Percentiles rank a stretch among this genome's conserved stretches.
phyloP scores from a whole-genome alignment of 371 early-diverging fungal species.

The Lichtheimia corymbifera region DNA sequence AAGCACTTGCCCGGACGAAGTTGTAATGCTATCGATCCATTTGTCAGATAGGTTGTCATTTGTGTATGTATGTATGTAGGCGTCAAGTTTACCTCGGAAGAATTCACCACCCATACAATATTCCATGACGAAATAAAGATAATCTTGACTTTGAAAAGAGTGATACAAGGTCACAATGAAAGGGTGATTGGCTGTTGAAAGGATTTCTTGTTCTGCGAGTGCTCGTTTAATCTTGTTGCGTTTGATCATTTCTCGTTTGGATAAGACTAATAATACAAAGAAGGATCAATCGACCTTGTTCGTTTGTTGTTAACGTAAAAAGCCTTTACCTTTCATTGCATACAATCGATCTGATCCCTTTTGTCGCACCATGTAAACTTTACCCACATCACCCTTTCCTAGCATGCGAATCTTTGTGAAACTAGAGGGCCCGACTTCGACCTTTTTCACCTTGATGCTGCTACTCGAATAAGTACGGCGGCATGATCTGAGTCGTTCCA shows the following conservation, averaged over 20 bases:
- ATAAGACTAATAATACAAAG: conserved; percentile 63
- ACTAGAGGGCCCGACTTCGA: conserved; percentile 82
- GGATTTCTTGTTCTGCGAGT: conserved; percentile 94
- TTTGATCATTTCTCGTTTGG: conserved; percentile 94
- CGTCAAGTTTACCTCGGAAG: conserved; percentile 69
- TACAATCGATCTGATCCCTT: conserved; percentile 82
- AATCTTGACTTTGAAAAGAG: conserved; percentile 93
- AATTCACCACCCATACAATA: conserved; percentile 99
- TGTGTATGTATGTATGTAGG: neutral
- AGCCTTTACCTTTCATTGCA: conserved; percentile 87
- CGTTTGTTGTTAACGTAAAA: too few relatives aligned
- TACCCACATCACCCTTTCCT: conserved; percentile 79
- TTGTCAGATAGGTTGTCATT: neutral
- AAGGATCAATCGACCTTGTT: neutral
- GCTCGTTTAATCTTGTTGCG: conserved; percentile 96
- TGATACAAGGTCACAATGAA: conserved; percentile 97
- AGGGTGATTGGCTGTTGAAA: conserved; percentile 91
- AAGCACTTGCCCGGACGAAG: conserved; percentile 83
- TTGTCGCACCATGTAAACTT: conserved; percentile 91
- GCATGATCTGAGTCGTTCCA: conserved; percentile 21
- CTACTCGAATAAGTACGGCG: conserved; percentile 75
- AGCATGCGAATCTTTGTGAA: conserved; percentile 85
- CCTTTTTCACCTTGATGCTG: conserved; percentile 76
- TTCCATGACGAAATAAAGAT: conserved; percentile 97
- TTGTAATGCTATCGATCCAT: conserved; percentile 66